A percentile compares a stretch with the other conserved stretches of the same genome.
These are phyloP conservation scores for Picea abies DNA, from an alignment of 83 land plant genomes.

Conservation along the genomic window DNA sequence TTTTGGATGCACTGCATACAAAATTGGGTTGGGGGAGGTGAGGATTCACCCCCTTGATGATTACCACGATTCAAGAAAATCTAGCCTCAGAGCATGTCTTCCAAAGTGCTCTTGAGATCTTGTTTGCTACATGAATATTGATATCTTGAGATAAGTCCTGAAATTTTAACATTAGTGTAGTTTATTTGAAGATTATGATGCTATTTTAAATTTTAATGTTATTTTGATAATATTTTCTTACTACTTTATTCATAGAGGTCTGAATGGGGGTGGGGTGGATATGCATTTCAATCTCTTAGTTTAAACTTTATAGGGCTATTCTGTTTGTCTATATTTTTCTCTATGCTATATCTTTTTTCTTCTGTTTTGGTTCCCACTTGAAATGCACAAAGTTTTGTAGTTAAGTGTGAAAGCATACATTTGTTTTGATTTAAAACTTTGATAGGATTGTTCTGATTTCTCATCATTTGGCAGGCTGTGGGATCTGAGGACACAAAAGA, in stretches of 20 bases:
- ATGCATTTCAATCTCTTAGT: too few species aligned
- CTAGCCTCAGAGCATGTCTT: too few species aligned
- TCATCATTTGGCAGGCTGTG: conserved; percentile 58
- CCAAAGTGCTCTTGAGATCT: too few species aligned
- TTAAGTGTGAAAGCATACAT: not conserved
- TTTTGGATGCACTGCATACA: too few species aligned
- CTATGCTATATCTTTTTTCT: not conserved
- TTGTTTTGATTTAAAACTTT: not conserved
- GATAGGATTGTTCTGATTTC: not conserved
- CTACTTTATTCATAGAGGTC: too few species aligned
- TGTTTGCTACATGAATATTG: too few species aligned
- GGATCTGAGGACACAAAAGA: conserved; percentile 86
- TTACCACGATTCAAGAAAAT: too few species aligned
- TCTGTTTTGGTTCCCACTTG: not conserved
- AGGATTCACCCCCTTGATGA: too few species aligned
- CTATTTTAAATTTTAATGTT: not conserved
- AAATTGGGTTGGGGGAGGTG: too few species aligned
- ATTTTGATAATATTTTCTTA: not conserved
- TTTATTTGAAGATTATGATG: not conserved
- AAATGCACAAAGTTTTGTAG: not conserved
- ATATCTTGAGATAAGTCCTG: too few species aligned
- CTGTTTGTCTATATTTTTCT: not conserved
- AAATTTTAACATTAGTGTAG: not conserved
- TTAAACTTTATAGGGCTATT: too few species aligned
- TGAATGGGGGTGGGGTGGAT: too few species aligned